Base-by-base conservation (phyloP, 2,329 filamentous ascomycete genomes). In the Aspergillus neotritici region DNA sequence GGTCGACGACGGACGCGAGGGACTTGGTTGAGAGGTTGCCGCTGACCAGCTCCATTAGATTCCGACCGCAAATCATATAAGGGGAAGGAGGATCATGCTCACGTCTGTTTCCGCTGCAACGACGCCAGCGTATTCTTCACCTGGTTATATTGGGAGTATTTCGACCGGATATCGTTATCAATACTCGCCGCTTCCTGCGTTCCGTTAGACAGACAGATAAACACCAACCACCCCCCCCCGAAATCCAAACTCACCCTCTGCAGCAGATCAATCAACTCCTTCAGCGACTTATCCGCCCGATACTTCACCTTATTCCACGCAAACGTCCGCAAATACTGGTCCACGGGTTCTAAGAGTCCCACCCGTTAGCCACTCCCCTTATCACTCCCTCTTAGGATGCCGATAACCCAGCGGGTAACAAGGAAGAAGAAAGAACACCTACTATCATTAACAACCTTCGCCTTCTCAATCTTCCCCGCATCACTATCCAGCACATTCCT, bases 231-330 rank as follows among this genome's bases (percentile, higher is more conserved):
- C 17, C 15, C 3, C 13, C 11, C 16, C 9, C 14, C 4, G 8
- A 21, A 12, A 35, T 5, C 3, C 8, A 34, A 13, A 13, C 29
- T 13, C 21, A 87, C 87, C 80, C 94, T 96, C 63, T 94, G 88
- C 46, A 98, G 72, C 32, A 83, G 83, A 65, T 89, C 86, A 56
- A 96, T 84, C 47, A 97, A 76, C 62, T 97, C 91, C 43, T 82
- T 78, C 48, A 98, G 79, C 39, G 91, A 80, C 66, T 91, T 94
- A 68, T 98, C 93, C 50, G 87, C 84, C 58, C 93, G 83, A 69
- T 97, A 98, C 65, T 95, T 93, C 69, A 94, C 87, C 69, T 93
- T 96, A 73, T 97, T 97, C 93, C 93, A 98, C 53, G 81, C 79
- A 69, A 97, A 98, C 43, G 79, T 83, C 61, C 83, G 81, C 35